Conservation (phyloP, 2,329 filamentous ascomycete genomes). For the Xylariaceae sp. region DNA sequence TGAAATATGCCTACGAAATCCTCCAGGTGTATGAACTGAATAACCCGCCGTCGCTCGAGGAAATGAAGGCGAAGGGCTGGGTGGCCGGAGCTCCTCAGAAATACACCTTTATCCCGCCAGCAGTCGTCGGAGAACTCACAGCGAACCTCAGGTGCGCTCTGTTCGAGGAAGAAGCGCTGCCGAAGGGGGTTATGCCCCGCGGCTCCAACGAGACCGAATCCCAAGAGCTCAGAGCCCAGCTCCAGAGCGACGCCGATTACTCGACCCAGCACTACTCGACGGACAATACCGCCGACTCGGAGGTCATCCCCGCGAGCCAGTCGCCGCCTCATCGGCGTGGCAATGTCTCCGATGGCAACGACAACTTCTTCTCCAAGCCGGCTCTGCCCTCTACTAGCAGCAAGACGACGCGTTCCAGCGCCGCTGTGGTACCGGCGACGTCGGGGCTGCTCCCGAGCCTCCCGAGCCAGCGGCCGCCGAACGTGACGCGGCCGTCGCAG, state of each 20-base stretch:
- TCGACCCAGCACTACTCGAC: slow-evolving; percentile 28
- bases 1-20: slow-evolving; percentile 45
- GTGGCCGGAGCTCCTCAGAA: slow-evolving; percentile 40
- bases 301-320: slow-evolving; percentile 27
- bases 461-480: slow-evolving; percentile 9
- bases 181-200: slow-evolving; percentile 6
- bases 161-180: slow-evolving; percentile 28
- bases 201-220: slow-evolving; percentile 31
- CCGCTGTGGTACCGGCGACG: no score
- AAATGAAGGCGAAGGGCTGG: slow-evolving; percentile 50
- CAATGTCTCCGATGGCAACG: not conserved
- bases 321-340: slow-evolving; percentile 8
- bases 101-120: slow-evolving; percentile 48
- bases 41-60: slow-evolving; percentile 44
- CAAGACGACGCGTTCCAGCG: no score
- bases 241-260: slow-evolving; percentile 37
- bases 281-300: slow-evolving; percentile 9
- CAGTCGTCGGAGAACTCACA: slow-evolving; percentile 48
- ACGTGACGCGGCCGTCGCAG: slow-evolving; percentile 31
- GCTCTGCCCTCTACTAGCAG: slow-evolving; percentile 8
- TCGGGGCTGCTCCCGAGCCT: slow-evolving; percentile 8
- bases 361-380: slow-evolving; percentile 13
- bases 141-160: slow-evolving; percentile 49
- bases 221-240: slow-evolving; percentile 44
- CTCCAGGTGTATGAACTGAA: slow-evolving; percentile 55